Percentiles rank a stretch among this genome's conserved stretches.
Conservation (phyloP, 345 rosid species). For the Eucalyptus urophylla region DNA sequence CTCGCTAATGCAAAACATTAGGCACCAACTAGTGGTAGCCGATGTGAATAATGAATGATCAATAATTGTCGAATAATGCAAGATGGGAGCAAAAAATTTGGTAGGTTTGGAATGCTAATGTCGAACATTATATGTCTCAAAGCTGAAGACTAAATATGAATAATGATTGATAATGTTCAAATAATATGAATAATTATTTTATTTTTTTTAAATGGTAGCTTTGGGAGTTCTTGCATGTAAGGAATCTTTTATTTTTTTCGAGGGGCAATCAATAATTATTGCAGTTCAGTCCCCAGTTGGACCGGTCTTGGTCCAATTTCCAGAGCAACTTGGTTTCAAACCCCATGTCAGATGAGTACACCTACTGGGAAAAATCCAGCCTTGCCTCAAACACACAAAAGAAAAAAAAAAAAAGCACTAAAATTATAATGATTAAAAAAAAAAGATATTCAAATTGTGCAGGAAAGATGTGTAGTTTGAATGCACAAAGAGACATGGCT, state of each 20-base stretch:
- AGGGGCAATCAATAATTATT: neutral
- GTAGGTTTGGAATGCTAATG: neutral
- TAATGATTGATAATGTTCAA: neutral
- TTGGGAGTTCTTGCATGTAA: neutral
- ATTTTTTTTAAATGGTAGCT: neutral
- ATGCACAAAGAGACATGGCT: neutral
- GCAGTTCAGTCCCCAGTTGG: neutral
- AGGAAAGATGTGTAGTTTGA: neutral
- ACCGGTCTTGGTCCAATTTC: conserved; percentile 77
- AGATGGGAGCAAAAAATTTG: neutral
- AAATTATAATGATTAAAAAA: neutral
- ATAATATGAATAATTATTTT: neutral
- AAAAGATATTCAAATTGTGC: neutral
- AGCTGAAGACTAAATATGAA: neutral
- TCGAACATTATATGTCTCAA: neutral
- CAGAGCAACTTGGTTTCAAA: conserved; percentile 34
- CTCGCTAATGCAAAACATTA: neutral
- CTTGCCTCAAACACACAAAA: neutral
- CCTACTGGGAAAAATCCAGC: conserved; percentile 6
- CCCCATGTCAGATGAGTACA: neutral
- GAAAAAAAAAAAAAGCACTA: neutral
- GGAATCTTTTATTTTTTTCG: neutral
- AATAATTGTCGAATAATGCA: neutral
- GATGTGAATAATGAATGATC: neutral
- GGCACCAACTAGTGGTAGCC: neutral